phyloP scores from a whole-genome alignment of 176 grass and related monocot genomes.

The Guadua angustifolia region DNA sequence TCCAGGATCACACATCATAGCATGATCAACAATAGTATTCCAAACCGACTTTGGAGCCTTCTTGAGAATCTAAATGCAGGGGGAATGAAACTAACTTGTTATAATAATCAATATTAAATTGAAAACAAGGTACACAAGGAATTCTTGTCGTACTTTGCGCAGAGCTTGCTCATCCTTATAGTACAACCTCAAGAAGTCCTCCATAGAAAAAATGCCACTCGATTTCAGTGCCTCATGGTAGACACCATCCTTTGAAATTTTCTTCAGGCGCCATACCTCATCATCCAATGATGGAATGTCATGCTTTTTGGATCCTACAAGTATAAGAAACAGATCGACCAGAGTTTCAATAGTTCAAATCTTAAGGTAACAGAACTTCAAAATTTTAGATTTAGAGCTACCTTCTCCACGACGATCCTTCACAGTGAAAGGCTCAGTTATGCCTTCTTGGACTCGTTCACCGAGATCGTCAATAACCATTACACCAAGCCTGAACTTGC shows the following conservation, averaged over 20 bases:
- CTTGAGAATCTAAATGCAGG: constrained; percentile 39
- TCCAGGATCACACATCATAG: constrained; percentile 53
- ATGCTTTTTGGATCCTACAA: constrained; percentile 50
- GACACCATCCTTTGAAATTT: constrained; percentile 45
- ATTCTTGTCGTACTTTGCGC: constrained; percentile 47
- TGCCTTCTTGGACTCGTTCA: constrained; percentile 47
- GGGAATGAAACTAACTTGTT: background rate
- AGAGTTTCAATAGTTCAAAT: background rate
- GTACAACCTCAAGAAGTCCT: constrained; percentile 49
- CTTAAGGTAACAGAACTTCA: background rate
- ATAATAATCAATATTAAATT: background rate
- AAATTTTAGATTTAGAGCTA: background rate
- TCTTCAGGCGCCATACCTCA: constrained; percentile 53
- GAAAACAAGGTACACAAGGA: background rate
- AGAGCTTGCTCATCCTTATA: constrained; percentile 37
- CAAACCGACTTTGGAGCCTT: background rate
- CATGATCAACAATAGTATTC: constrained; percentile 50
- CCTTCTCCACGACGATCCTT: constrained; percentile 64
- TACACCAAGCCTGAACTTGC: constrained; percentile 57
- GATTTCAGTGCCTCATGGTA: constrained; percentile 40
- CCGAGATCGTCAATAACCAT: constrained; percentile 31
- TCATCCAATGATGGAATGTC: constrained; percentile 46
- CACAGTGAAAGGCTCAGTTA: constrained; percentile 56
- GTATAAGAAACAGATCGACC: background rate
- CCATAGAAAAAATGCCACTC: constrained; percentile 40